Evolutionary conservation across 1,139 yeast species (phyloP), one percentile per base, ranked within the genome.

Genomic region (Geotrichum cucujoidarum): DNA sequence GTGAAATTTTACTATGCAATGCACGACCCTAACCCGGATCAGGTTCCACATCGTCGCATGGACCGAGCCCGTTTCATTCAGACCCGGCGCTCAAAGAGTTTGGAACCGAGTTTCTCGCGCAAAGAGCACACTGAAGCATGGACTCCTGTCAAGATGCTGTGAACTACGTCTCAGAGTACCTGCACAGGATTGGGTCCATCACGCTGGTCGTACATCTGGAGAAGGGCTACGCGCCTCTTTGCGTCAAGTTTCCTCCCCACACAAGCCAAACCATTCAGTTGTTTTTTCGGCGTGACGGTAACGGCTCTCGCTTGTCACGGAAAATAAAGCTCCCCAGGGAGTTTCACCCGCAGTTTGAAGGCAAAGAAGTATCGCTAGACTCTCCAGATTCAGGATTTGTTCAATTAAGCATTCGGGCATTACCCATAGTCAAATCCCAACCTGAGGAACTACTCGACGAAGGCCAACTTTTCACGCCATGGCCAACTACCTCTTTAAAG

Each of bases 121-220:
- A n/a, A n/a, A n/a, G n/a, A n/a, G n/a, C n/a, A n/a, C n/a, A n/a
- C n/a, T n/a, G n/a, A 22, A 35, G 10, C n/a, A 16, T 4, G 27
- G 38, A 20, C 4, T 27, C 42, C 11, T 45, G 48, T 16, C n/a
- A 39, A 17, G 48, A 45, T 17, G 48, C 33, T 2, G 24, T 45
- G 4, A 40, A 48, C 16, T 67, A 61, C 47, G 58, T 61, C 50
- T 62, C 70, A 1, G 74, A 71, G 52, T 61, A 66, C 41, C 56
- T 71, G 43, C 55, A 62, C 10, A 50, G 63, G 31, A 62, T 64
- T 35, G 55, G 55, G 30, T 55, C 62, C 8, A 53, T 63, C 3
- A 56, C 65, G 4, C 41, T 63, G 2, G 50, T 58, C 4, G 53
- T 63, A 8, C 57, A 59, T 43, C 48, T 60, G 2, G 54, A 55